A percentile compares a stretch with the other conserved stretches of the same genome.
Evolutionary conservation across 2,329 filamentous ascomycete species (phyloP).

Genomic region (Berkeleyomyces basicola): DNA sequence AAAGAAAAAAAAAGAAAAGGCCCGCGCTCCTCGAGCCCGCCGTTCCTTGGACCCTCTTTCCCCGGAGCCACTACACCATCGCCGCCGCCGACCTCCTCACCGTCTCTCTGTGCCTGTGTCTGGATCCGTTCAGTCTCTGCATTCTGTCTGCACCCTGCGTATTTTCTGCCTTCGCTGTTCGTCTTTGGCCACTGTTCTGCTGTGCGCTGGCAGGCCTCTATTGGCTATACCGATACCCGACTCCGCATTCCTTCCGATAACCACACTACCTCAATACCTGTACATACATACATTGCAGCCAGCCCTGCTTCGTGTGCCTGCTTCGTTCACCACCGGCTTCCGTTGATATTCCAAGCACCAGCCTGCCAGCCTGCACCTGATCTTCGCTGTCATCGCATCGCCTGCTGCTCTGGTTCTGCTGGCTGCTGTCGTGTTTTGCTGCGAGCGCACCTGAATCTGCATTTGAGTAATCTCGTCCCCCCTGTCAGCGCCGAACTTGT

Average conservation of each 20-base stretch:
- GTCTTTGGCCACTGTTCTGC: not conserved
- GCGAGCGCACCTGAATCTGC: not conserved
- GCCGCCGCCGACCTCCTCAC: not conserved
- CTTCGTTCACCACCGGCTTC: not conserved
- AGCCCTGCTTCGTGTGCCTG: not conserved
- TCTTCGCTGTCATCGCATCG: not conserved
- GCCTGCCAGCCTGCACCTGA: not conserved
- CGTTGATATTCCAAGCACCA: not conserved
- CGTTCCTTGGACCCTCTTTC: too few relatives aligned
- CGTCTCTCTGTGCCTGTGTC: not conserved
- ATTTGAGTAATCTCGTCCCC: not conserved
- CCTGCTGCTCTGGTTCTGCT: not conserved
- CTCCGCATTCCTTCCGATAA: conserved; percentile 2
- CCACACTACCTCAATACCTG: not conserved
- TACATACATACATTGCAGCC: too few relatives aligned
- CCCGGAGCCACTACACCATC: not conserved
- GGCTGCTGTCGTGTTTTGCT: not conserved
- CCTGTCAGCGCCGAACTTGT: not conserved
- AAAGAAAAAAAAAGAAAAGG: too few relatives aligned
- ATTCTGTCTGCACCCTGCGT: not conserved
- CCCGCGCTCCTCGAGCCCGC: too few relatives aligned
- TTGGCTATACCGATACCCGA: not conserved
- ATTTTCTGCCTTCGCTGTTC: not conserved
- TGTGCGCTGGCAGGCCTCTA: conserved; percentile 2
- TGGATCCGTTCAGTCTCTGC: not conserved